Base-by-base conservation (phyloP, 2,329 filamentous ascomycete species). In the Beauveria bassiana region DNA sequence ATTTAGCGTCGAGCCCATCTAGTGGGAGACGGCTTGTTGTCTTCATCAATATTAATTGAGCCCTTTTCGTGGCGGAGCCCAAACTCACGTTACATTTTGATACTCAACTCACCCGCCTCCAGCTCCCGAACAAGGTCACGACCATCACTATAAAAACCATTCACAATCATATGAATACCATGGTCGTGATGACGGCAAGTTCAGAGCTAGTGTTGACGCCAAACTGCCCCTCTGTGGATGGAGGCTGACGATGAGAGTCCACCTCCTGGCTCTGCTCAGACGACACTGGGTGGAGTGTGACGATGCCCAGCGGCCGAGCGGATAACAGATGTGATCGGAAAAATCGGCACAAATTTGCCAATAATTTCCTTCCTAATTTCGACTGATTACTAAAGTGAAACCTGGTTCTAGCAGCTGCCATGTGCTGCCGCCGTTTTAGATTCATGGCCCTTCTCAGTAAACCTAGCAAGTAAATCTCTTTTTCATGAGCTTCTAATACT, bases 81-180 rank as follows among this genome's bases (percentile, higher is more conserved):
- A 55, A 22, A 61, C 42, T 50, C 59, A 61, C 59, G 59, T 61
- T 61, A 61, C 59, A 61, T 61, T 45, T 45, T 55, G 8, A 28
- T 22, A 9, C 45, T 43, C 40, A 31, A 31, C 42, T 26, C 28
- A 12, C 40, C 34, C 53, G 38, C 38, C n/a, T 31, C 38, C 20
- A 50, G 22, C 16, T 40, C 40, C 20, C 20, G 5, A 45, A 40
- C 24, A 50, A 20, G 42, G 18, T 20, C 49, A 31, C 3, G 12
- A 38, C 34, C 34, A 38, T 38, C 12, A 1, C 14, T 14, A 16
- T 16, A 6, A 38, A 38, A 38, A 16, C 5, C 34, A 38, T 16
- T 14, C 34, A 5, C 5, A 5, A 38, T 38, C 22, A 47, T 16
- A 26, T 18, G 7, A 47, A 47, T 8, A 26, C 6, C 10, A 43